These are phyloP conservation scores for Geranomyces michiganensis DNA, from an alignment of 192 early-diverging fungal genomes.

Conservation along the genomic window DNA sequence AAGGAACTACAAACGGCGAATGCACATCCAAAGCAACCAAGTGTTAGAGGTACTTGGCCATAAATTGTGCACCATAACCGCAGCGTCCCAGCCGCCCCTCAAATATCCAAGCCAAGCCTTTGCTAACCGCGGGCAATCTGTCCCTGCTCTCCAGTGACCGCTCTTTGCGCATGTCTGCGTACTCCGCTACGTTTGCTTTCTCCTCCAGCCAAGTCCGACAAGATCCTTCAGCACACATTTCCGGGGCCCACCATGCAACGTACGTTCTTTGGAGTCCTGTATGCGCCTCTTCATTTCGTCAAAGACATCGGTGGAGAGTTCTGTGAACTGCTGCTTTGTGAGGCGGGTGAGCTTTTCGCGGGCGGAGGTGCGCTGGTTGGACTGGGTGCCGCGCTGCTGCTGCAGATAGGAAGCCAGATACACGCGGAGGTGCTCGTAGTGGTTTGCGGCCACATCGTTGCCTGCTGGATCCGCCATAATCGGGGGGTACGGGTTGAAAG, in stretches of 20 bases:
- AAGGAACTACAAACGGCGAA: constrained; percentile 62
- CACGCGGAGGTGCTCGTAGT: constrained; percentile 56
- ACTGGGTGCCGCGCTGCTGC: constrained; percentile 32
- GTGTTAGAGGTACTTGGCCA: no score
- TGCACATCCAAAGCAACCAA: no score
- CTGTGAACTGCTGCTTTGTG: constrained; percentile 84
- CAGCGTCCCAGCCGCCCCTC: no score
- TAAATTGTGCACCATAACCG: no score
- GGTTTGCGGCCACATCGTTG: constrained; percentile 49
- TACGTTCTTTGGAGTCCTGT: constrained; percentile 63
- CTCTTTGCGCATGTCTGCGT: no score
- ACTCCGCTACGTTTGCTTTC: not conserved
- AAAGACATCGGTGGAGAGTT: constrained; percentile 93
- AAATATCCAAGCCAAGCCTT: no score
- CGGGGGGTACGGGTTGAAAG: no score
- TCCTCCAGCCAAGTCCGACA: not conserved
- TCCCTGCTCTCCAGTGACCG: no score
- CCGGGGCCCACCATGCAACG: no score
- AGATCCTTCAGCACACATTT: no score
- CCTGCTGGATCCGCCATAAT: not conserved
- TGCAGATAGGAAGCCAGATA: constrained; percentile 55
- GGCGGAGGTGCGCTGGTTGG: constrained; percentile 41
- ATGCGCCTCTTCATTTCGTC: constrained; percentile 85
- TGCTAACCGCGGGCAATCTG: no score
- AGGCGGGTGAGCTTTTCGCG: constrained; percentile 78